phyloP scores from a whole-genome alignment of 495 filamentous ascomycete species.

The Daldinia decipiens region DNA sequence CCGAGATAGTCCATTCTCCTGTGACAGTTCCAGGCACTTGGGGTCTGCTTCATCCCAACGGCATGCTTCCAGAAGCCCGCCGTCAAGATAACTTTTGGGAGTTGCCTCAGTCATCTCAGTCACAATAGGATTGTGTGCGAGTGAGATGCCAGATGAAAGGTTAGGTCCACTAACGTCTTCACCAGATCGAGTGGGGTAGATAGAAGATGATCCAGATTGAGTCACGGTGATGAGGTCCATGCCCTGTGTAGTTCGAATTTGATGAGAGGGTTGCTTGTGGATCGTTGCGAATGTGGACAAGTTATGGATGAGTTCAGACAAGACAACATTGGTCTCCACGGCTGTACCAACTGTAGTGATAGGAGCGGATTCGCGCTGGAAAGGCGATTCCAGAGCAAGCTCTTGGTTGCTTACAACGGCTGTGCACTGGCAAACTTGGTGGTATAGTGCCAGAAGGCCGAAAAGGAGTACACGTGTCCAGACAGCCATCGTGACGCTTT shows the following conservation, averaged over 20 bases:
- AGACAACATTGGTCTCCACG: background rate
- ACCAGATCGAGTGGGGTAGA: slow-evolving; percentile 10
- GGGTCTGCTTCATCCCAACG: background rate
- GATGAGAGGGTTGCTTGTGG: slow-evolving; percentile 8
- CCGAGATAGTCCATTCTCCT: slow-evolving; percentile 1
- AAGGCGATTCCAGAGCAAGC: background rate
- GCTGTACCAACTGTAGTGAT: background rate
- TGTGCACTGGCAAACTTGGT: slow-evolving; percentile 15
- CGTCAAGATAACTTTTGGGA: background rate
- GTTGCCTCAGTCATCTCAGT: slow-evolving; percentile 6
- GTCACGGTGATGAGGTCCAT: background rate
- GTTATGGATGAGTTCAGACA: slow-evolving; percentile 1
- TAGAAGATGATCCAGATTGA: background rate
- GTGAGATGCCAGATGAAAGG: background rate
- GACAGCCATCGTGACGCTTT: slow-evolving; percentile 5
- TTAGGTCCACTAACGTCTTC: slow-evolving; percentile 11
- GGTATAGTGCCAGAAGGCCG: slow-evolving; percentile 39
- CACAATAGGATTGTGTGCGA: slow-evolving; percentile 21
- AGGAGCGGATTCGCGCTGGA: background rate
- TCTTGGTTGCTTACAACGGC: slow-evolving; percentile 15
- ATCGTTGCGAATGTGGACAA: slow-evolving; percentile 34
- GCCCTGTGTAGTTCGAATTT: slow-evolving; percentile 6
- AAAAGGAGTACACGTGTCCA: slow-evolving; percentile 20
- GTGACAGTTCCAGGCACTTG: background rate
- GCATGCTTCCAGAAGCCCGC: no score